phyloP scores from a whole-genome alignment of 78 protist genomes.

The slime mould (Dictyostelium discoideum) region DNA sequence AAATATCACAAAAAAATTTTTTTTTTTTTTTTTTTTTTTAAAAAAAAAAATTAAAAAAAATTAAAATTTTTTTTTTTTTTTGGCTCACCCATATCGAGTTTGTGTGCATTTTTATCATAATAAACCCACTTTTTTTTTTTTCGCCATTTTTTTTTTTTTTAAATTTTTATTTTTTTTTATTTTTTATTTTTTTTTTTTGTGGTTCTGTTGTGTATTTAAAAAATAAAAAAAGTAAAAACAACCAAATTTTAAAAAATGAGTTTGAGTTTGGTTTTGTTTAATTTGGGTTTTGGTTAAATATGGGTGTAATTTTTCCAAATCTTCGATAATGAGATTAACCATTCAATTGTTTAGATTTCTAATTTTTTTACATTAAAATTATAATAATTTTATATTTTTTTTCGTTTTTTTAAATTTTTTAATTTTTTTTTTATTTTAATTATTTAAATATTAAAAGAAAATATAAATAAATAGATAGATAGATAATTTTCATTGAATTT shows the following conservation, averaged over 20 bases:
- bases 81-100: not conserved
- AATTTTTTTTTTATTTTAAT: too few species aligned
- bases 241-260: not conserved
- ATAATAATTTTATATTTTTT: too few species aligned
- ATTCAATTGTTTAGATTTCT: not conserved
- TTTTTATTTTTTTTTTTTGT: too few species aligned
- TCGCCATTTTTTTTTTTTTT: not conserved
- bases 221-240: not conserved
- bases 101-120: not conserved
- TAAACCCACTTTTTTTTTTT: not conserved
- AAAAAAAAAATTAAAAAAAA: too few species aligned
- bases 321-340: not conserved
- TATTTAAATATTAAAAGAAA: not conserved
- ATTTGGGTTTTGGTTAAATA: not conserved
- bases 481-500: not conserved
- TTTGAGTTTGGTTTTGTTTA: not conserved
- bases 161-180: too few species aligned
- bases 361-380: not conserved
- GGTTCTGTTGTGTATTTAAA: not conserved
- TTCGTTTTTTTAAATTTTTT: too few species aligned
- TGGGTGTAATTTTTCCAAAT: not conserved
- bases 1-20: not conserved
- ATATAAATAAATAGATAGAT: not conserved
- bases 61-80: too few species aligned
- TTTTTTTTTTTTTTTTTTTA: too few species aligned